Evolutionary conservation across 1,139 yeast genomes (phyloP).

Genomic region (Hemisphaericaspora lyxosophila): DNA sequence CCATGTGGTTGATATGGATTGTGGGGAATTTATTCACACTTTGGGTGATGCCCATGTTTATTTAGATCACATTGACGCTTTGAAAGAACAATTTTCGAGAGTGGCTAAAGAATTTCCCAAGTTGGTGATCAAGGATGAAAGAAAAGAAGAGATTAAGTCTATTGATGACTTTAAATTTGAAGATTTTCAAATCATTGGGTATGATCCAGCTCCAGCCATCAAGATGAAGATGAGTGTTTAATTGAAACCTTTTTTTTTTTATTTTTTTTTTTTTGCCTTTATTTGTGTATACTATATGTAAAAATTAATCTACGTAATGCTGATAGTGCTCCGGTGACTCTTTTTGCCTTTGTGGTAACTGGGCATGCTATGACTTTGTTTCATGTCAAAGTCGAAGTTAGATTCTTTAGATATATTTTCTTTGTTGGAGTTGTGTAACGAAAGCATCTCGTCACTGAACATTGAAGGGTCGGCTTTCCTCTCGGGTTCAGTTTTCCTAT

Average conservation of each 20-base stretch:
- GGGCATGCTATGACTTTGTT: conserved; percentile 8
- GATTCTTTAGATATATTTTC: conserved; percentile 16
- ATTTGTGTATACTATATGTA: conserved; percentile 2
- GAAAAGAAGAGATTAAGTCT: conserved; percentile 45
- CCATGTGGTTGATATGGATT: conserved; percentile 86
- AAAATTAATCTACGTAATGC: background rate
- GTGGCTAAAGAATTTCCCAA: conserved; percentile 79
- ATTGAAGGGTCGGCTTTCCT: too few relatives aligned
- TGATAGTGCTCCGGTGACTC: conserved; percentile 6
- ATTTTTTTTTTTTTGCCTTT: background rate
- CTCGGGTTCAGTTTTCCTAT: background rate
- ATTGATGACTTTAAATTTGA: conserved; percentile 89
- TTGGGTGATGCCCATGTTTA: conserved; percentile 97
- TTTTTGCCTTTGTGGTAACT: conserved; percentile 9
- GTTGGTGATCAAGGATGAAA: conserved; percentile 61
- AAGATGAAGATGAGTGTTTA: conserved; percentile 81
- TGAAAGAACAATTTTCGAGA: conserved; percentile 74
- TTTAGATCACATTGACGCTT: conserved; percentile 87
- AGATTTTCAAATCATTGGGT: conserved; percentile 77
- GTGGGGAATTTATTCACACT: conserved; percentile 93
- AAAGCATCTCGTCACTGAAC: too few relatives aligned
- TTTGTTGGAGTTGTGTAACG: too few relatives aligned
- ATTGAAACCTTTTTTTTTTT: background rate
- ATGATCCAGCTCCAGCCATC: conserved; percentile 79
- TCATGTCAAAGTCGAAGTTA: conserved; percentile 31